A percentile compares a stretch with the other conserved stretches of the same genome.
Evolutionary conservation across 306 rosid species (phyloP).

Genomic region (Pyrus pyrifolia): DNA sequence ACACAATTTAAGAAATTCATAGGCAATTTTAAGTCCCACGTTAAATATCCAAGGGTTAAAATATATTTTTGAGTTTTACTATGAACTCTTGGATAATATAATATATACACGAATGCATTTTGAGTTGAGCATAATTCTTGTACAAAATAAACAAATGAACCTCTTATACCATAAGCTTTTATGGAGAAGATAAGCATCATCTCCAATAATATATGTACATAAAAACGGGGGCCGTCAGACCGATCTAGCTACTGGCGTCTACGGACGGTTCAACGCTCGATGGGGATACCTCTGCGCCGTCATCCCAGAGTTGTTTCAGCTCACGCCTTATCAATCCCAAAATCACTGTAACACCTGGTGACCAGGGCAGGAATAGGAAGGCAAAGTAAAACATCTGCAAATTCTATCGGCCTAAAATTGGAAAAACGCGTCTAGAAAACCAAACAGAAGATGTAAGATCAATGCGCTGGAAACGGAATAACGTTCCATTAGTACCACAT

Average conservation of each 20-base stretch:
- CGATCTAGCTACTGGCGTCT: neutral
- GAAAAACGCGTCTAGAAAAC: neutral
- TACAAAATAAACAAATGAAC: neutral
- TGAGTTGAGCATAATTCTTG: neutral
- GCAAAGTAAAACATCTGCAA: neutral
- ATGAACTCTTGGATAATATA: neutral
- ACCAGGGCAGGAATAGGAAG: slow-evolving; percentile 2
- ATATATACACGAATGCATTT: neutral
- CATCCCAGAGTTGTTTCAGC: slow-evolving; percentile 56
- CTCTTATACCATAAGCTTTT: neutral
- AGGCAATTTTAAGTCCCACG: neutral
- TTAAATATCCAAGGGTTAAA: neutral
- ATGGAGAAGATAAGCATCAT: neutral
- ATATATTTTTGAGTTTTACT: neutral
- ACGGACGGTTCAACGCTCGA: slow-evolving; percentile 13
- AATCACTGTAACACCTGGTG: slow-evolving; percentile 47
- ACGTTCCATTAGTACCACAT: slow-evolving; percentile 9
- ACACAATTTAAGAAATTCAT: neutral
- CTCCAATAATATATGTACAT: slow-evolving; percentile 8
- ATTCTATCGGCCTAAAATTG: neutral
- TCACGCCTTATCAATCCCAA: slow-evolving; percentile 70
- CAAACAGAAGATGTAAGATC: neutral
- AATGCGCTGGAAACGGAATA: slow-evolving; percentile 8
- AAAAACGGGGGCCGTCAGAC: neutral
- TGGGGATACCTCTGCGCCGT: slow-evolving; percentile 26